phyloP scores from a whole-genome alignment of 192 early-diverging fungal genomes.

The Allomyces javanicus region DNA sequence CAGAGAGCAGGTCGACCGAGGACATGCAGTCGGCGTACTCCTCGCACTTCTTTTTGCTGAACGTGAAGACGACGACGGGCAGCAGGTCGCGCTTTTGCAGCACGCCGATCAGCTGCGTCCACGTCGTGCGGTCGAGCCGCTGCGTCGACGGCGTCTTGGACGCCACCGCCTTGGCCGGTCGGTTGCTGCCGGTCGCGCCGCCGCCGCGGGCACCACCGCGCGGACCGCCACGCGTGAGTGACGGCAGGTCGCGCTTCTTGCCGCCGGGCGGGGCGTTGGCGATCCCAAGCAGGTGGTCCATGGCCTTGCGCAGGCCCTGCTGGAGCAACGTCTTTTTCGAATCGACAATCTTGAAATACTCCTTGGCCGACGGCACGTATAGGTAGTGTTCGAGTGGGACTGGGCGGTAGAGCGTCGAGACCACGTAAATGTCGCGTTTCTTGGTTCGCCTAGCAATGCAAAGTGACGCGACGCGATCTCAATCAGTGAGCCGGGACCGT shows the following conservation, averaged over 20 bases:
- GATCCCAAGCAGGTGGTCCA: slow-evolving; percentile 1
- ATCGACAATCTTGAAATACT: slow-evolving; percentile 80
- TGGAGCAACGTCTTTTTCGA: slow-evolving; percentile 41
- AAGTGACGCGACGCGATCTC: too few species aligned
- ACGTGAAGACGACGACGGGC: slow-evolving; percentile 82
- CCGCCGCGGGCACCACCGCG: slow-evolving; percentile 24
- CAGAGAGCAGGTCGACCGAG: slow-evolving; percentile 61
- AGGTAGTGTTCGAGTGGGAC: slow-evolving; percentile 90
- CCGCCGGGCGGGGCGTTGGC: neutral
- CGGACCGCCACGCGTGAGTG: slow-evolving; percentile 3
- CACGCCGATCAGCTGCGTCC: slow-evolving; percentile 53
- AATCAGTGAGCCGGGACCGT: neutral
- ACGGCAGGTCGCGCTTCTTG: neutral
- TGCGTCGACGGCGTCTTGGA: slow-evolving; percentile 20
- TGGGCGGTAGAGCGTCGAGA: slow-evolving; percentile 76
- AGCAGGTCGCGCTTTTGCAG: slow-evolving; percentile 58
- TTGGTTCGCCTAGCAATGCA: slow-evolving; percentile 55
- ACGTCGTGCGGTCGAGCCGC: slow-evolving; percentile 52
- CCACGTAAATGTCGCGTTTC: slow-evolving; percentile 92
- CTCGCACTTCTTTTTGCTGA: slow-evolving; percentile 89
- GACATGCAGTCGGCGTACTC: slow-evolving; percentile 60
- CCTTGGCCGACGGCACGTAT: slow-evolving; percentile 43
- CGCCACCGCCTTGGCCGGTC: slow-evolving; percentile 13
- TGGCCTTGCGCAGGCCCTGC: slow-evolving; percentile 14
- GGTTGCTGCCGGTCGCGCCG: slow-evolving; percentile 7